These are phyloP conservation scores for Yamadazyma insecticola DNA, from an alignment of 805 yeast species.

Conservation along the genomic window DNA sequence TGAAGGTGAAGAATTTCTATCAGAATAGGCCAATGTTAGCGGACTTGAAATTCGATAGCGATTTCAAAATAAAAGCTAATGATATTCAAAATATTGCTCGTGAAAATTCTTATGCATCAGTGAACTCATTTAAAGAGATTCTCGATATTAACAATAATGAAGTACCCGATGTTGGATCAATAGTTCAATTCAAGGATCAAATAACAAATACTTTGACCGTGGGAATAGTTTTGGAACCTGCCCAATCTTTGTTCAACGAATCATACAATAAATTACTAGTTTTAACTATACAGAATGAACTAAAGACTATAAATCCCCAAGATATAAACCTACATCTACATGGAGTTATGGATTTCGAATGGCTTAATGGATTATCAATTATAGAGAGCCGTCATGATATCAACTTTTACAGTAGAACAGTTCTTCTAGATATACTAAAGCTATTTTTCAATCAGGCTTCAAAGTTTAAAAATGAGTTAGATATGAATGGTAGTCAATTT, in stretches of 20 bases:
- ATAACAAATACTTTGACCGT: conserved; percentile 12
- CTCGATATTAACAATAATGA: conserved; percentile 10
- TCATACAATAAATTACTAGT: conserved; percentile 27
- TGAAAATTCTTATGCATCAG: conserved; percentile 7
- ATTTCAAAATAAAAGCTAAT: background rate
- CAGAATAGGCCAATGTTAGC: background rate
- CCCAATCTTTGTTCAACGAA: conserved; percentile 29
- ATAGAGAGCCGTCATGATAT: conserved; percentile 20
- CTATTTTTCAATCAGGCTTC: conserved; percentile 18
- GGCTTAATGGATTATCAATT: conserved; percentile 13
- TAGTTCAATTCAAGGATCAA: conserved; percentile 30
- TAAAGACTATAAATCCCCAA: conserved; percentile 20
- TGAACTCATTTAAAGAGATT: conserved; percentile 12
- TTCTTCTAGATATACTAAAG: conserved; percentile 18
- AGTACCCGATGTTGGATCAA: conserved; percentile 29
- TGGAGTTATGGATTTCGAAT: conserved; percentile 18
- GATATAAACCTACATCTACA: conserved; percentile 27
- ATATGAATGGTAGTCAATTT: conserved; percentile 3
- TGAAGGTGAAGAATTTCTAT: conserved; percentile 1
- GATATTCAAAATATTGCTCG: conserved; percentile 1
- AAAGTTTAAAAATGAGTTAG: background rate
- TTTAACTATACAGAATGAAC: conserved; percentile 28
- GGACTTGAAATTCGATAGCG: background rate
- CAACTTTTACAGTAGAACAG: conserved; percentile 12
- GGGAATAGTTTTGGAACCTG: conserved; percentile 34